These are phyloP conservation scores for Collybia sordida DNA, from an alignment of 768 basidiomycete species.

Conservation along the genomic window DNA sequence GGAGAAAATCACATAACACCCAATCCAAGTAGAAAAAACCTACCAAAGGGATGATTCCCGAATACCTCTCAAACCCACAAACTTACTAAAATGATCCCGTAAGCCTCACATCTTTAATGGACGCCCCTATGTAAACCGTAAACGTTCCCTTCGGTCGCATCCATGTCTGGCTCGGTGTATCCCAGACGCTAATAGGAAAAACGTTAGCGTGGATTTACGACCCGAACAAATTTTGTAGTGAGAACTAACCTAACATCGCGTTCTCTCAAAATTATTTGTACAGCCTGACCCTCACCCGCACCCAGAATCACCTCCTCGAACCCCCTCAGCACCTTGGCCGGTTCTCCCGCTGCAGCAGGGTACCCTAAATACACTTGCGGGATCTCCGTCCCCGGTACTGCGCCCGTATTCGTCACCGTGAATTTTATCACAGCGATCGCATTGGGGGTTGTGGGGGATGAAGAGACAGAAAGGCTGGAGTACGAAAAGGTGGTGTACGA, in stretches of 20 bases:
- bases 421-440: conserved; percentile 45
- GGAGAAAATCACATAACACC: too few species aligned
- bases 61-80: neutral
- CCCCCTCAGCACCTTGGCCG: conserved; percentile 48
- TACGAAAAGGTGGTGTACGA: conserved; percentile 74
- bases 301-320: conserved; percentile 47
- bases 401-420: conserved; percentile 46
- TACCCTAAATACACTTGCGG: conserved; percentile 55
- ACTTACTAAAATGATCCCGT: conserved; percentile 26
- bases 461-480: conserved; percentile 42
- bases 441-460: too few species aligned
- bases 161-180: conserved; percentile 50
- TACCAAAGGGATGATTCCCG: too few species aligned
- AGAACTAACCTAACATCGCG: conserved; percentile 45
- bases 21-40: too few species aligned
- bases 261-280: conserved; percentile 35
- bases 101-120: conserved; percentile 46
- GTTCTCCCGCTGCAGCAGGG: conserved; percentile 45
- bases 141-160: conserved; percentile 51
- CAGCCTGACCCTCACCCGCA: conserved; percentile 32
- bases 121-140: conserved; percentile 52
- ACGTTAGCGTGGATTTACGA: too few species aligned
- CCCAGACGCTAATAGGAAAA: conserved; percentile 44
- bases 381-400: conserved; percentile 49
- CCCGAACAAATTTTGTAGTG: too few species aligned